These are phyloP conservation scores for Erodium maritimum DNA, from an alignment of 345 rosid species.

Conservation along the genomic window DNA sequence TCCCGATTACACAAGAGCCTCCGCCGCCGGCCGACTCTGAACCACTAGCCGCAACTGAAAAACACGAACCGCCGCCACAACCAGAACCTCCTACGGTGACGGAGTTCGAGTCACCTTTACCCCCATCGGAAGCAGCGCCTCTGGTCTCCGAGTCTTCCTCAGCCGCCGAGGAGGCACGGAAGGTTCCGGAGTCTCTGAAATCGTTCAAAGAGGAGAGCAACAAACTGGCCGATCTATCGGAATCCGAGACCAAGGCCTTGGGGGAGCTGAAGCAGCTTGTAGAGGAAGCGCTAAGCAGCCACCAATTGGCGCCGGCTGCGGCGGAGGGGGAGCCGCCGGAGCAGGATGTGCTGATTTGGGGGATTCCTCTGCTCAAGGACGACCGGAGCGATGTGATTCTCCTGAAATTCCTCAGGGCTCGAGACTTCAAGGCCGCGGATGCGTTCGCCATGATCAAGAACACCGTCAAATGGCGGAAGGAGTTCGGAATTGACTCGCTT, in stretches of 20 bases:
- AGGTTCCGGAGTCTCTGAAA: constrained; percentile 25
- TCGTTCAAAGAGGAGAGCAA: constrained; percentile 70
- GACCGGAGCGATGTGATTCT: constrained; percentile 63
- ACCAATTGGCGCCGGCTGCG: constrained; percentile 18
- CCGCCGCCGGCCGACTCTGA: constrained; percentile 7
- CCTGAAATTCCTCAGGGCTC: constrained; percentile 64
- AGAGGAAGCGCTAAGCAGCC: constrained; percentile 31
- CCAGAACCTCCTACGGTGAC: neutral
- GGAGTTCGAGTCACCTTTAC: constrained; percentile 12
- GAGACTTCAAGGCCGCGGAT: constrained; percentile 68
- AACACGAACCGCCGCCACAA: neutral
- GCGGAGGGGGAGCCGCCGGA: constrained; percentile 5
- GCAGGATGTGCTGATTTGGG: constrained; percentile 43
- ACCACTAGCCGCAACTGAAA: neutral
- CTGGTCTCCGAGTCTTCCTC: neutral
- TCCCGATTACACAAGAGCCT: neutral
- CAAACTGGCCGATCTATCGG: constrained; percentile 43
- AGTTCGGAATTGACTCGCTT: constrained; percentile 52
- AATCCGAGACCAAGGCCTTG: constrained; percentile 30
- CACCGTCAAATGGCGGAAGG: constrained; percentile 61
- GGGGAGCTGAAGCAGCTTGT: constrained; percentile 30
- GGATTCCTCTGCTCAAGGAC: constrained; percentile 67
- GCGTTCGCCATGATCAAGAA: constrained; percentile 66
- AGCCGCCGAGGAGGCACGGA: constrained; percentile 8
- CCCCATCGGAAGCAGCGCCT: constrained; percentile 5